A percentile compares a stretch with the other conserved stretches of the same genome.
Evolutionary conservation across 2,329 filamentous ascomycete species (phyloP).

Genomic region (Claviceps cyperi): DNA sequence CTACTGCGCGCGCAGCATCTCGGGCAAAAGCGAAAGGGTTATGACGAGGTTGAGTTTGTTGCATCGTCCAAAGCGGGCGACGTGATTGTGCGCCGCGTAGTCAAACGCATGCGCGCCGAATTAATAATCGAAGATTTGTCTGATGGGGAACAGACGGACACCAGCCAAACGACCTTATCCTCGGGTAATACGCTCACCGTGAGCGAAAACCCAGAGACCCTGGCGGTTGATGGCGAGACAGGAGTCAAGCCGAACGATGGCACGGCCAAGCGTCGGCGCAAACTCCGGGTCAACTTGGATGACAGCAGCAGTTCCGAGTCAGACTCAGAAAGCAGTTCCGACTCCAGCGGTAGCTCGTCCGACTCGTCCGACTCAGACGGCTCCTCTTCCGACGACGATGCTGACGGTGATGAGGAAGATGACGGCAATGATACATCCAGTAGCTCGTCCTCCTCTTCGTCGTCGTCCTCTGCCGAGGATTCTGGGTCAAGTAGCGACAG

Average conservation of each 20-base stretch:
- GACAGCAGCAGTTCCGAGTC: constrained; percentile 26
- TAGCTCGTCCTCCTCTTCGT: constrained; percentile 28
- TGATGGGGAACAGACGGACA: constrained; percentile 28
- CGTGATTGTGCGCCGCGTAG: constrained; percentile 37
- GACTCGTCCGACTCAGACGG: constrained; percentile 22
- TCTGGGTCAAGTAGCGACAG: constrained; percentile 15
- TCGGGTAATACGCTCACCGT: constrained; percentile 14
- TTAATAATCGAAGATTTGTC: constrained; percentile 40
- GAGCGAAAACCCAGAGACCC: constrained; percentile 14
- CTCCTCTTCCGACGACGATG: constrained; percentile 13
- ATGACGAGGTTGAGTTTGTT: constrained; percentile 38
- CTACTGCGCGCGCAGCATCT: constrained; percentile 26
- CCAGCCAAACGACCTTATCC: constrained; percentile 17
- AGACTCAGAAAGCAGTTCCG: constrained; percentile 15
- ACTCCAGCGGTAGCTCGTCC: constrained; percentile 22
- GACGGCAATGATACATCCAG: constrained; percentile 22
- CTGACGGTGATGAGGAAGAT: constrained; percentile 6
- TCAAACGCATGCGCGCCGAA: constrained; percentile 50
- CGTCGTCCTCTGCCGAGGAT: constrained; percentile 21
- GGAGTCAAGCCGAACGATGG: constrained; percentile 30
- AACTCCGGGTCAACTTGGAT: constrained; percentile 33
- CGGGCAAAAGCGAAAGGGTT: constrained; percentile 32
- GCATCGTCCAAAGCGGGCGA: constrained; percentile 32
- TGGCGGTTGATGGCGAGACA: constrained; percentile 21
- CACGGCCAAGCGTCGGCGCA: constrained; percentile 35